These are phyloP conservation scores for Boletellus ananiceps DNA, from an alignment of 768 basidiomycete genomes.

Conservation along the genomic window DNA sequence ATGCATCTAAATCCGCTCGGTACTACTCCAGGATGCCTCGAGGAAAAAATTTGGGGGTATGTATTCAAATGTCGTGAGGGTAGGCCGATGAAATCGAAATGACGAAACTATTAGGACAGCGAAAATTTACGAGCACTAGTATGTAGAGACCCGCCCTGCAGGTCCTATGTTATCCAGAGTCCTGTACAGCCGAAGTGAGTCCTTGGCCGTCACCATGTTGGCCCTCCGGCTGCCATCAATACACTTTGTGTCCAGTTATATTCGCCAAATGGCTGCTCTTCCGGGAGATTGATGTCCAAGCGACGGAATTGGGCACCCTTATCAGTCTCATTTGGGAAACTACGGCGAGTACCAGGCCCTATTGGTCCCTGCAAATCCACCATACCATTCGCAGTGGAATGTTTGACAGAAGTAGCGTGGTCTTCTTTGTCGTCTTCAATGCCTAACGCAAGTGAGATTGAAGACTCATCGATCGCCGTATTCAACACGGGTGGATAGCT, in stretches of 20 bases:
- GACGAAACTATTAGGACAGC: slow-evolving; percentile 15
- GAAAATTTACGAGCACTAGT: slow-evolving; percentile 8
- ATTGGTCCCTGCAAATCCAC: slow-evolving; percentile 20
- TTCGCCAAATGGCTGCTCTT: slow-evolving; percentile 40
- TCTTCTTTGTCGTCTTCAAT: slow-evolving; percentile 29
- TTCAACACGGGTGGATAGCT: slow-evolving; percentile 55
- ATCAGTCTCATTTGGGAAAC: slow-evolving; percentile 18
- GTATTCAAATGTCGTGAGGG: slow-evolving; percentile 8
- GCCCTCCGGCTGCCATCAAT: slow-evolving; percentile 60
- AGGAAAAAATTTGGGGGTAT: slow-evolving; percentile 19
- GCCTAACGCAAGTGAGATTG: slow-evolving; percentile 37
- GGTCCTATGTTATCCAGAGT: slow-evolving; percentile 21
- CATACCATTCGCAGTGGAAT: slow-evolving; percentile 9
- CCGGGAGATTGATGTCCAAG: slow-evolving; percentile 23
- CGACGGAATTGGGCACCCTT: slow-evolving; percentile 24
- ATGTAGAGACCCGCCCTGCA: slow-evolving; percentile 30
- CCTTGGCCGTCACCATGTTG: slow-evolving; percentile 26
- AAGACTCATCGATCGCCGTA: slow-evolving; percentile 56
- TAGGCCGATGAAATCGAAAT: slow-evolving; percentile 8
- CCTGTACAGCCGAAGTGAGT: slow-evolving; percentile 11
- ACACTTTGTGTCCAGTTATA: slow-evolving; percentile 77
- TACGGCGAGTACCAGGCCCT: slow-evolving; percentile 1
- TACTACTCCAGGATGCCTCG: not conserved
- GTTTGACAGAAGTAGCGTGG: slow-evolving; percentile 7
- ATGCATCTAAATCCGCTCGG: slow-evolving; percentile 10